phyloP scores from a whole-genome alignment of 2,329 filamentous ascomycete species.

The Xylariaceae sp. region DNA sequence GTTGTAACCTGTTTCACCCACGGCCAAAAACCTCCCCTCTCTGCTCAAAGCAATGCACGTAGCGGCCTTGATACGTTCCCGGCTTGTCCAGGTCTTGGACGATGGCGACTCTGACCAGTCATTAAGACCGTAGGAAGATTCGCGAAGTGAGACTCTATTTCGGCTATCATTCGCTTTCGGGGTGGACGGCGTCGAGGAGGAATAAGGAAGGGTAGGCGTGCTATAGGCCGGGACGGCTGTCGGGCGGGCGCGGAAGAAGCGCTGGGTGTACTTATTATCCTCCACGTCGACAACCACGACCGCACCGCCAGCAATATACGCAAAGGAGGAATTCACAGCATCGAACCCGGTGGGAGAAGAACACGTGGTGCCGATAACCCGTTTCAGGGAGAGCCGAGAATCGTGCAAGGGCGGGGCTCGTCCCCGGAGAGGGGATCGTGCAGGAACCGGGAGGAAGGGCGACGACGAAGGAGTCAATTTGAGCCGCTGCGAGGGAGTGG shows the following conservation, averaged over 20 bases:
- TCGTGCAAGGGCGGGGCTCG: slow-evolving; percentile 47
- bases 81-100: slow-evolving; percentile 76
- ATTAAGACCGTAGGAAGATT: slow-evolving; percentile 39
- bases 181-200: slow-evolving; percentile 47
- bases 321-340: slow-evolving; percentile 70
- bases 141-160: slow-evolving; percentile 49
- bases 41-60: slow-evolving; percentile 85
- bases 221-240: slow-evolving; percentile 63
- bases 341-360: slow-evolving; percentile 82
- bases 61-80: slow-evolving; percentile 89
- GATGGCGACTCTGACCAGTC: slow-evolving; percentile 59
- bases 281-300: slow-evolving; percentile 84
- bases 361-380: slow-evolving; percentile 89
- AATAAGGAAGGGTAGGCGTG: slow-evolving; percentile 46
- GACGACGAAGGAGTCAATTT: slow-evolving; percentile 74
- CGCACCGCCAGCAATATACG: slow-evolving; percentile 87
- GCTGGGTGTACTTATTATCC: slow-evolving; percentile 62
- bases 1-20: slow-evolving; percentile 92
- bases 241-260: slow-evolving; percentile 85
- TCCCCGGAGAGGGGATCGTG: slow-evolving; percentile 56
- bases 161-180: slow-evolving; percentile 60
- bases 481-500: slow-evolving; percentile 55
- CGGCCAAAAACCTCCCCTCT: slow-evolving; percentile 80
- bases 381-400: slow-evolving; percentile 64
- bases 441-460: slow-evolving; percentile 57